Base-by-base conservation (phyloP, 257 asterid genomes). In the Ophiorrhiza pumila region DNA sequence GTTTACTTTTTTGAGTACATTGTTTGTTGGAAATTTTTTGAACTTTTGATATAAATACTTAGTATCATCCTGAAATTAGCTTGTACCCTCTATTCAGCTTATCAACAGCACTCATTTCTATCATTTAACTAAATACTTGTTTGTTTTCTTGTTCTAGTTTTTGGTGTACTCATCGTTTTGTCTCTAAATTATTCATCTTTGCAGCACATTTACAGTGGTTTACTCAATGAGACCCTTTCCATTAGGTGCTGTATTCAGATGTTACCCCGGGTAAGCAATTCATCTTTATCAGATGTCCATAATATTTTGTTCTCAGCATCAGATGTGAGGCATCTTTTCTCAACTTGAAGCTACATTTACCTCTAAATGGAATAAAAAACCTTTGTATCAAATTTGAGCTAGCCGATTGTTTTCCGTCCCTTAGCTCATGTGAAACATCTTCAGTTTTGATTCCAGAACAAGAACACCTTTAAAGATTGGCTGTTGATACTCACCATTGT, bases 181-280 rank as follows among this genome's bases (percentile, higher is more conserved):
- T 47, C 32, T 46, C 65, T 72, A 46, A 70, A 58, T n/a, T 47
- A 41, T 60, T 57, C 25, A 23, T 15, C 9, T n/a, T 65, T 76
- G 82, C 93, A 94, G 98, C 85, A 88, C 85, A 50, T 94, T 91
- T 65, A 87, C 96, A 0, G 79, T 76, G 41, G 96, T 83, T 77
- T 94, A 94, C 89, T 94, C 97, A 1, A 91, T 94, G 98, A 88
- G 85, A 80, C 98, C 98, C 76, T 87, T 91, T 65, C 84, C 85
- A 29, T 65, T 85, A 27, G 98, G 98, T 73, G 98, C 97, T 35
- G 96, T 94, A 43, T 94, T 94, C 74, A 86, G 97, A 87, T 89
- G 94, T 74, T 94, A 89, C 80, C 98, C 98, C 8, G 96, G 91
- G 98, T 94, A 83, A 88, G 90, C 68, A 73, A 62, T 72, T 20